Conservation (phyloP, 2,329 filamentous ascomycete genomes). For the Aspergillus pseudoterreus region DNA sequence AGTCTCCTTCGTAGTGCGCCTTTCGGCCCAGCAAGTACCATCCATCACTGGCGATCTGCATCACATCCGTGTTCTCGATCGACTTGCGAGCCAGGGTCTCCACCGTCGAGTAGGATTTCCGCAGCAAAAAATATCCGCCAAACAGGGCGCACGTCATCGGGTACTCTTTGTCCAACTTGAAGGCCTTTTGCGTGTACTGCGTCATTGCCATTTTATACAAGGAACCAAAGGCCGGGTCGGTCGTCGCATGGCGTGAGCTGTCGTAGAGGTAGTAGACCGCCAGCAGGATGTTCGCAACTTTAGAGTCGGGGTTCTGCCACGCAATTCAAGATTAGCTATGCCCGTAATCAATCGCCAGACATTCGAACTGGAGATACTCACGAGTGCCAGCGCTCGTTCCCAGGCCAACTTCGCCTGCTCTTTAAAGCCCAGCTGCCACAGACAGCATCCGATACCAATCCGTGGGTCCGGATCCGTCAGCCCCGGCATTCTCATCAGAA, state of each 20-base stretch:
- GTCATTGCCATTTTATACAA: slow-evolving; percentile 94
- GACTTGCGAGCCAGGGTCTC: slow-evolving; percentile 86
- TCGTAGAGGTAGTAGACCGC: slow-evolving; percentile 86
- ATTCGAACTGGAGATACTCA: slow-evolving; percentile 35
- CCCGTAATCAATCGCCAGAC: not conserved
- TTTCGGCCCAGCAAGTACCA: slow-evolving; percentile 94
- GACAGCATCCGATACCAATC: slow-evolving; percentile 92
- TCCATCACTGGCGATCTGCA: slow-evolving; percentile 92
- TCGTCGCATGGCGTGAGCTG: slow-evolving; percentile 76
- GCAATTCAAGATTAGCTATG: slow-evolving; percentile 1
- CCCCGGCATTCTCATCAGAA: slow-evolving; percentile 78
- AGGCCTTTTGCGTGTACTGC: slow-evolving; percentile 87
- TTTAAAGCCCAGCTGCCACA: slow-evolving; percentile 95
- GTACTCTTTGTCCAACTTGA: slow-evolving; percentile 87
- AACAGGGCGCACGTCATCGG: slow-evolving; percentile 89
- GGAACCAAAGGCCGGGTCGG: slow-evolving; percentile 76
- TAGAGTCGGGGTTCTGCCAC: slow-evolving; percentile 68
- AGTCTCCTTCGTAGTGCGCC: slow-evolving; percentile 77
- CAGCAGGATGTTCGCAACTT: slow-evolving; percentile 84
- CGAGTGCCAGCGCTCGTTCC: slow-evolving; percentile 79
- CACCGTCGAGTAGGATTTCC: slow-evolving; percentile 75
- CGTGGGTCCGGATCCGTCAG: slow-evolving; percentile 90
- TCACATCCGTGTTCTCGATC: slow-evolving; percentile 93
- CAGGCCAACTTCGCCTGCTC: slow-evolving; percentile 87
- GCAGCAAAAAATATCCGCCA: slow-evolving; percentile 80